phyloP scores from a whole-genome alignment of 2,329 filamentous ascomycete species.

The Ustulina deusta region DNA sequence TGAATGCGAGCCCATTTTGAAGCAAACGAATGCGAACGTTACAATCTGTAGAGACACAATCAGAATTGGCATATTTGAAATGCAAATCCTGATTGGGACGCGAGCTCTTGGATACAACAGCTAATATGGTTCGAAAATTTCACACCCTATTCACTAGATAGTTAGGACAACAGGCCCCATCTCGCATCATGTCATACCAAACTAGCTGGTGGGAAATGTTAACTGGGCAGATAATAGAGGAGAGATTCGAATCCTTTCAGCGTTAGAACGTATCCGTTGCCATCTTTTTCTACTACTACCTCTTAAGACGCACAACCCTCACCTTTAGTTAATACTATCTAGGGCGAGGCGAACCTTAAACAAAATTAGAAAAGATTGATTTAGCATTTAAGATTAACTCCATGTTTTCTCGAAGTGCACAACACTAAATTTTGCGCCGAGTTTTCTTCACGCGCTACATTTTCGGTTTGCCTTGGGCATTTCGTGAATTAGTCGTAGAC shows the following conservation, averaged over 20 bases:
- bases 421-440: too few species aligned
- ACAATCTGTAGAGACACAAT: slow-evolving; percentile 1
- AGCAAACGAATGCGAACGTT: slow-evolving; percentile 21
- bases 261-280: too few species aligned
- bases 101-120: too few species aligned
- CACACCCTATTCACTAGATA: not conserved
- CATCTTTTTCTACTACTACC: too few species aligned
- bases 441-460: too few species aligned
- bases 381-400: not conserved
- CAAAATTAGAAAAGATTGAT: not conserved
- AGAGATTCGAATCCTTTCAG: too few species aligned
- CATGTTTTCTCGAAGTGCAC: not conserved
- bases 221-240: too few species aligned
- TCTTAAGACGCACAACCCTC: not conserved
- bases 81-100: slow-evolving; percentile 10
- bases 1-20: not conserved
- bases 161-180: not conserved
- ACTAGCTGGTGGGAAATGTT: too few species aligned
- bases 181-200: not conserved
- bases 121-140: not conserved
- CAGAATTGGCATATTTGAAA: slow-evolving; percentile 5
- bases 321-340: too few species aligned
- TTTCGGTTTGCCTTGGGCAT: not conserved
- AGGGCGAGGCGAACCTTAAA: too few species aligned
- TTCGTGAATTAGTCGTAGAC: not conserved